Evolutionary conservation across 1,139 yeast species (phyloP).

Genomic region (Meyerozyma smithsonii): DNA sequence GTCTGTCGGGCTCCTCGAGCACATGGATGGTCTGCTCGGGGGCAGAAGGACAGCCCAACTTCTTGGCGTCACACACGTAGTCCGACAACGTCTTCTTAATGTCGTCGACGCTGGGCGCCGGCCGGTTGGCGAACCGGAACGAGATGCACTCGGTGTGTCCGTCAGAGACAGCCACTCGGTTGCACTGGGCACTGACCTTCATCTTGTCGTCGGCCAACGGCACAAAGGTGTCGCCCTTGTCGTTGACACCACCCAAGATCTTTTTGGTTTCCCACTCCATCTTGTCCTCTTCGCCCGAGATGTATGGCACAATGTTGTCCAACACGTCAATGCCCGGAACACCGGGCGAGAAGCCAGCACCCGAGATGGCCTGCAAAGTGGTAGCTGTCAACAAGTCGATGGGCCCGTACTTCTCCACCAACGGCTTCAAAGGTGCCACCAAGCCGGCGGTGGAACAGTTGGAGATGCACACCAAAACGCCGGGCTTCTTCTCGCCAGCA

Average conservation of each 20-base stretch:
- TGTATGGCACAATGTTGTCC: conserved; percentile 92
- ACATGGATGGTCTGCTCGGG: conserved; percentile 91
- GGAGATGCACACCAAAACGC: conserved; percentile 89
- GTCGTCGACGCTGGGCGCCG: conserved; percentile 80
- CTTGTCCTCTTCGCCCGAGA: conserved; percentile 96
- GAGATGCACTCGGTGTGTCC: conserved; percentile 98
- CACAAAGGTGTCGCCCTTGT: conserved; percentile 53
- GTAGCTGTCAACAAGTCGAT: conserved; percentile 83
- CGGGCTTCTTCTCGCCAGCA: conserved; percentile 55
- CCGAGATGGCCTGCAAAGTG: conserved; percentile 95
- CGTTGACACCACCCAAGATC: conserved; percentile 66
- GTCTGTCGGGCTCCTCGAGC: conserved; percentile 86
- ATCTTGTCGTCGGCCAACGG: conserved; percentile 66
- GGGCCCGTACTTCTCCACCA: conserved; percentile 86
- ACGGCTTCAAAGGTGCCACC: conserved; percentile 93
- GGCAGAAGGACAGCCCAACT: conserved; percentile 81
- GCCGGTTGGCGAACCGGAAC: conserved; percentile 72
- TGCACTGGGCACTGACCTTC: conserved; percentile 92
- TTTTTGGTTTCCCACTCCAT: conserved; percentile 98
- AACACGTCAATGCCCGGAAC: conserved; percentile 91
- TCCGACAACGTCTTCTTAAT: conserved; percentile 65
- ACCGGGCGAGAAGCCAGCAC: conserved; percentile 98
- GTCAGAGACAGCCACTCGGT: conserved; percentile 93
- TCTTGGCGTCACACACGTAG: conserved; percentile 80
- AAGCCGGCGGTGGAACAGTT: conserved; percentile 98